Base-by-base conservation (phyloP, 371 early-diverging fungal species). In the Furculomyces boomerangus region DNA sequence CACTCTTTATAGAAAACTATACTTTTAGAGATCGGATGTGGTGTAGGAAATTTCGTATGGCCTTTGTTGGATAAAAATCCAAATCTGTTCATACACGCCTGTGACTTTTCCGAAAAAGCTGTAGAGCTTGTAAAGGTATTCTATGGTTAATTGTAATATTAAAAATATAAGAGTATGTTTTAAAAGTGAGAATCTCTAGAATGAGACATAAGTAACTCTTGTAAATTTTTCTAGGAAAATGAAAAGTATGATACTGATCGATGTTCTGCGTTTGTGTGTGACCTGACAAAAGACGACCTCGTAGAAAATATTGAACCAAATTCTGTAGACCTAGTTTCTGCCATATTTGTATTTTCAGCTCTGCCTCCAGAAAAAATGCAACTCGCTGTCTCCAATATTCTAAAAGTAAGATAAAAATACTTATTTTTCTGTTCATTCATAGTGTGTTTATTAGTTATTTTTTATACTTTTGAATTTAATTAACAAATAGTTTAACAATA, bases 1-100 rank as follows among this genome's bases (percentile, higher is more conserved):
- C 39, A 14, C n/a, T 14, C 28, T 25, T 49, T 27, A 7, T 75
- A 59, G 62, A 59, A 39, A 63, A 60, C 56, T 1, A 55, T 53
- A 1, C 37, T 80, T 2, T 62, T 84, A 1, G 90, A 90, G 66
- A 73, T 89, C 37, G 97, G 97, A 31, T 97, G 97, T 66, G 97
- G 95, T 35, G 93, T 93, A 0, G 97, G 97, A 45, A 93, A 93
- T 69, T 93, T 94, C 75, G 73, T 90, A 35, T 94, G 83, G 68
- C 97, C 97, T 1, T 70, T 89, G 8, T 57, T 95, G 26, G 83
- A 84, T 41, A 70, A 72, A 31, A 85, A 88, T 59, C 74, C 80
- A 0, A 70, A 74, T 35, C 45, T 90, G 26, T 77, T 73, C 45
- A 76, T 84, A 43, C 84, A 83, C 60, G 84, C 85, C 22, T 88